These are phyloP conservation scores for Pyropia yezoensis DNA, from an alignment of 23 red algal genomes.

Conservation along the genomic window DNA sequence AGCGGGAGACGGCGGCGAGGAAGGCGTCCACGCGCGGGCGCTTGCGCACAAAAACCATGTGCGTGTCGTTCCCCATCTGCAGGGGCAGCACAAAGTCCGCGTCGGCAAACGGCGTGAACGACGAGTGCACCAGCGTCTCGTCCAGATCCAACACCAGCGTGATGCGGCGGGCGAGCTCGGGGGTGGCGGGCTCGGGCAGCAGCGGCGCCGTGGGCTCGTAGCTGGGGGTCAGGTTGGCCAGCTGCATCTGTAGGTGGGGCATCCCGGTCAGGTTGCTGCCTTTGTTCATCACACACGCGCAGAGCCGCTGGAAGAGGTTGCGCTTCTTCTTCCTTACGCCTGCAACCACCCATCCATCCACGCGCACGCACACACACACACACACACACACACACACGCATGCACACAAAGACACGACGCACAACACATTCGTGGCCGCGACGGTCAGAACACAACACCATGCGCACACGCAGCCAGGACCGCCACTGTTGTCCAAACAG, in stretches of 20 bases:
- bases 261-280: background rate
- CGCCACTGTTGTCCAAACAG: too few relatives aligned
- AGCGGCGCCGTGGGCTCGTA: slow-evolving; percentile 44
- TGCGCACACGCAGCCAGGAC: too few relatives aligned
- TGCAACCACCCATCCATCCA: background rate
- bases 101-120: slow-evolving; percentile 36
- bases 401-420: too few relatives aligned
- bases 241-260: background rate
- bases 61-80: slow-evolving; percentile 37
- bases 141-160: slow-evolving; percentile 84
- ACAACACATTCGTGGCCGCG: too few relatives aligned
- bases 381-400: too few relatives aligned
- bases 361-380: background rate
- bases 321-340: background rate
- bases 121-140: slow-evolving; percentile 78
- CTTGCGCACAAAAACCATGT: slow-evolving; percentile 56
- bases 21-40: slow-evolving; percentile 72
- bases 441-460: too few relatives aligned
- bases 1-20: slow-evolving; percentile 44
- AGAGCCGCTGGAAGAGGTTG: background rate
- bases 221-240: slow-evolving; percentile 20
- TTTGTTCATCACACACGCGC: background rate
- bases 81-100: slow-evolving; percentile 40
- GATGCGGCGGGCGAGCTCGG: slow-evolving; percentile 35
- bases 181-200: slow-evolving; percentile 14